phyloP scores from a whole-genome alignment of 2,329 filamentous ascomycete species.

The Phyllosticta citribraziliensis region DNA sequence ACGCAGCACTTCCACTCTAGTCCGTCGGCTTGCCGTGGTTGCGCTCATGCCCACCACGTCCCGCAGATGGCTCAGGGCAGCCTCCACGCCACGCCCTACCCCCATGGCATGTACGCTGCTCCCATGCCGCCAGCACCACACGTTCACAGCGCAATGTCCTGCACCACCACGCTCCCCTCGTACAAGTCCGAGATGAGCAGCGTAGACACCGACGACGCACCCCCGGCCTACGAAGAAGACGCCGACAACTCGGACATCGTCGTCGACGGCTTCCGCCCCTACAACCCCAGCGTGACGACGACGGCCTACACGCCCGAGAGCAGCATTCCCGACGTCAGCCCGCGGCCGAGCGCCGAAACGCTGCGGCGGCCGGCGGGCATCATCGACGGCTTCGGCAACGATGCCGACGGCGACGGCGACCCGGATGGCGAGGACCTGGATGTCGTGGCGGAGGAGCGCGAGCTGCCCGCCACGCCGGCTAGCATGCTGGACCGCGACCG shows the following conservation, averaged over 20 bases:
- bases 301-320: conserved; percentile 29
- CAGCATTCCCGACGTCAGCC: conserved; percentile 29
- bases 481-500: conserved; percentile 1
- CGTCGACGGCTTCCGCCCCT: conserved; percentile 34
- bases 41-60: conserved; percentile 4
- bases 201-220: conserved; percentile 20
- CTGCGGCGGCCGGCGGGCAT: conserved; percentile 11
- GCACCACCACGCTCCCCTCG: conserved; percentile 34
- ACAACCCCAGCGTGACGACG: conserved; percentile 20
- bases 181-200: conserved; percentile 31
- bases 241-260: conserved; percentile 28
- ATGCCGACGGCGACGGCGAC: neutral
- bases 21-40: neutral
- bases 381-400: neutral
- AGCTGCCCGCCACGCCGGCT: neutral
- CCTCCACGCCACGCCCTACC: conserved; percentile 17
- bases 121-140: conserved; percentile 16
- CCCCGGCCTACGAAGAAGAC: conserved; percentile 35
- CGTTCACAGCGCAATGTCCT: conserved; percentile 17
- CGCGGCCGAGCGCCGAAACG: conserved; percentile 28
- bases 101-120: neutral
- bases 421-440: neutral
- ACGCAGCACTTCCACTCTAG: neutral
- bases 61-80: neutral
- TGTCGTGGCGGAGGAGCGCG: neutral